Percentiles rank a stretch among this genome's conserved stretches.
Evolutionary conservation across 371 early-diverging fungal species (phyloP).

Genomic region (Mucor velutinosus): DNA sequence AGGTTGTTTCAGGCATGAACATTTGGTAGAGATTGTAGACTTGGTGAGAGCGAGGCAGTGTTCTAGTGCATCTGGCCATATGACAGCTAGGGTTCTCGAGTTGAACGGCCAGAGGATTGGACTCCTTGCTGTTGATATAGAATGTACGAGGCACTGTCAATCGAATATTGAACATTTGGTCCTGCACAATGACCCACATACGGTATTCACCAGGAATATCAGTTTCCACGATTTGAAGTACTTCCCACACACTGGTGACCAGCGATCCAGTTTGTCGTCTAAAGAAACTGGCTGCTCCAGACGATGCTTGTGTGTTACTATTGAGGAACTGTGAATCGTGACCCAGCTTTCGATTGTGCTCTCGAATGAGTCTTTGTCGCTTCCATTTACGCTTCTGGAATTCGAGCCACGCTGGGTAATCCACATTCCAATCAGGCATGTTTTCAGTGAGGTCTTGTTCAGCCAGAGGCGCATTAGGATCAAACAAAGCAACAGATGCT

Average conservation of each 20-base stretch:
- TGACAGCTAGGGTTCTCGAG: constrained; percentile 27
- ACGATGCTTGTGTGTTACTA: constrained; percentile 1
- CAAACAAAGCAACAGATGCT: constrained; percentile 1
- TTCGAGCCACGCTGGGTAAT: constrained; percentile 66
- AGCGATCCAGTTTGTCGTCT: constrained; percentile 60
- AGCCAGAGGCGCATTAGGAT: constrained; percentile 27
- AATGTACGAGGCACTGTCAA: constrained; percentile 83
- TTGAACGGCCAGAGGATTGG: constrained; percentile 40
- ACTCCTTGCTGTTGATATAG: constrained; percentile 79
- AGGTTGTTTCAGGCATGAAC: constrained; percentile 79
- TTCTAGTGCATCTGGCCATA: constrained; percentile 41
- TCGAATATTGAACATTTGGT: constrained; percentile 67
- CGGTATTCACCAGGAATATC: constrained; percentile 84
- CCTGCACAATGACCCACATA: constrained; percentile 81
- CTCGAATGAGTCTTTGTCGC: constrained; percentile 55
- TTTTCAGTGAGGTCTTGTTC: constrained; percentile 44
- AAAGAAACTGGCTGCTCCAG: constrained; percentile 48
- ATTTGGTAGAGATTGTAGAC: constrained; percentile 76
- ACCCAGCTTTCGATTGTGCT: constrained; percentile 38
- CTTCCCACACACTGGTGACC: constrained; percentile 72
- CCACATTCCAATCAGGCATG: constrained; percentile 59
- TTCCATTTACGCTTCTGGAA: constrained; percentile 79
- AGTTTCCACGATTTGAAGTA: constrained; percentile 83
- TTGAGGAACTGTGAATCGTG: constrained; percentile 11
- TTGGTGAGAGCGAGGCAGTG: constrained; percentile 71